Base-by-base conservation (phyloP, 345 rosid species). In the Orychophragmus violaceus region DNA sequence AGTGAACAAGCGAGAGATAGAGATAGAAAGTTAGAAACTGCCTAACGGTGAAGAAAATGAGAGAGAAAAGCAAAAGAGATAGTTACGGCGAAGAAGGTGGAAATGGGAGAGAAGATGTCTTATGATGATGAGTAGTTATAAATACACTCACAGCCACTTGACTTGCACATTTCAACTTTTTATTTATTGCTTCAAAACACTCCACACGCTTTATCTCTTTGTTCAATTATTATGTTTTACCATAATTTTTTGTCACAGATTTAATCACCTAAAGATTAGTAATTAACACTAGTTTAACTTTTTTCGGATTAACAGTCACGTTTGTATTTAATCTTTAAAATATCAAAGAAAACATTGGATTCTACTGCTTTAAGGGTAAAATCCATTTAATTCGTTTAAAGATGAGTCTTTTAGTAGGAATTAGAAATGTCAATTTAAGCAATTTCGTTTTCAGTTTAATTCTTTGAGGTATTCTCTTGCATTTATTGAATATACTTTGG, bases 91-190 rank as follows among this genome's bases (percentile, higher is more conserved):
- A 52, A 51, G 68, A 50, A 2, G 52, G 33, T 52, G 69, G 48
- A 5, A 54, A 10, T 62, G 48, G 48, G 50, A 18, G 64, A 60
- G 56, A 16, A 29, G 55, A 70, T 41, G 17, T 29, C 29, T 60
- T 50, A 0, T 27, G 46, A 41, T 28, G 32, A 28, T 37, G 10
- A n/a, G 13, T 25, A n/a, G 13, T 25, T 59, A 71, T 71, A 71
- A 53, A 62, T n/a, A 62, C 54, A 19, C 56, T 5, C 28, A 5
- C 19, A 27, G 22, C 64, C 49, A 71, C 56, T 62, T 71, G 53
- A 62, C 69, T 54, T 70, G 0, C 74, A 29, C 68, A 51, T 42
- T 62, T 62, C 68, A 1, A 23, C 55, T 70, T 70, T 70, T 70
- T 3, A 61, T 51, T 70, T 70, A 61, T 70, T 70, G 54, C 62